Evolutionary conservation across 495 filamentous ascomycete species (phyloP), one percentile per base, ranked within the genome.

Genomic region (Neurospora sp.): DNA sequence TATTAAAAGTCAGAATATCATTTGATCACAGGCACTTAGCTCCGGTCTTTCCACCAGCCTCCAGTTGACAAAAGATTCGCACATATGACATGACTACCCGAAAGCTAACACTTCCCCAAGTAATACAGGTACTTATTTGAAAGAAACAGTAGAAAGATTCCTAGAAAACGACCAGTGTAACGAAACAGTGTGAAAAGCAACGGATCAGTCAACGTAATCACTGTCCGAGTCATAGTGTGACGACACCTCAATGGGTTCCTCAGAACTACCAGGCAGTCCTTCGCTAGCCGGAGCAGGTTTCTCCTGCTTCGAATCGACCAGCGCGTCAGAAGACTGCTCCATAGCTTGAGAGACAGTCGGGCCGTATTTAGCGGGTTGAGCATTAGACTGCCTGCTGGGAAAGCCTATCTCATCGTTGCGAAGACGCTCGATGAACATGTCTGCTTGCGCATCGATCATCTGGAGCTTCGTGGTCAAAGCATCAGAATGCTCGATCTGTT

Each of bases 391-490:
- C 16, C 14, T 35, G 14, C 3, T 31, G 1, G 27, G 54, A 35
- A 66, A 18, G 54, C 54, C 23, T 4, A 66, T 35, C 54, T 66
- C 54, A 18, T 59, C 48, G 20, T 35, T 66, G 54, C 54, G 41
- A 20, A 74, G n/a, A 27, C 42, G 42, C 42, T 39, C 54, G 62
- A 78, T 76, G 41, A 76, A 72, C 18, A 46, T 46, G 20, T 76
- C 62, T 4, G 71, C 73, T 27, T 73, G 70, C 2, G 37, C 6
- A 37, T 66, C 12, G 14, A 76, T 9, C 23, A 42, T 38, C 41
- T 72, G 39, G 7, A 54, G 39, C 5, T 14, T n/a, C 14, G 54
- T 31, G 54, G 54, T 8, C 11, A 7, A 16, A 35, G 14, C 54
- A 31, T 35, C 54, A 66, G 54, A 66, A 35, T 66, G 27, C 12